phyloP scores from a whole-genome alignment of 306 rosid species.

The Parietaria judaica region DNA sequence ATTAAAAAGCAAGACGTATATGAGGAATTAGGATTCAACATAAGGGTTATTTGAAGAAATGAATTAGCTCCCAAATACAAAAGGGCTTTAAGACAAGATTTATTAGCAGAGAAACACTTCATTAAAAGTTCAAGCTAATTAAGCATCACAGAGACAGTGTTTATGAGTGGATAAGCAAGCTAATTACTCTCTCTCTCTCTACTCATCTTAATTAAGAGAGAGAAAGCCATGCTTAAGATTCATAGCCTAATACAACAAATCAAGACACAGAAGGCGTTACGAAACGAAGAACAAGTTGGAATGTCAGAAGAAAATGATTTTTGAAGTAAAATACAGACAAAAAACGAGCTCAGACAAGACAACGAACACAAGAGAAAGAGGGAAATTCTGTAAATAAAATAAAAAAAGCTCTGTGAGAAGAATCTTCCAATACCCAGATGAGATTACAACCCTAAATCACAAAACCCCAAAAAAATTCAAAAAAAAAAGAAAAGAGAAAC shows the following conservation, averaged over 20 bases:
- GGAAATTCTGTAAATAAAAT: no score
- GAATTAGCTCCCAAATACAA: background rate
- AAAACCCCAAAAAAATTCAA: background rate
- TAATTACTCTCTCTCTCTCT: no score
- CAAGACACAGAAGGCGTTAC: no score
- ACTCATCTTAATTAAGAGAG: background rate
- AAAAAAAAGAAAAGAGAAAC: background rate
- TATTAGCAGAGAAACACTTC: no score
- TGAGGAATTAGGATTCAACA: background rate
- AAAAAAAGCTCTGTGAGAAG: background rate
- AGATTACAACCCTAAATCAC: constrained; percentile 14
- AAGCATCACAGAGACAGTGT: no score
- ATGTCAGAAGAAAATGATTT: no score
- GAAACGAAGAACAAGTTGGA: background rate
- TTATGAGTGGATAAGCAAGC: no score
- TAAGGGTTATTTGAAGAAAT: background rate
- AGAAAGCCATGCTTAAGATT: no score
- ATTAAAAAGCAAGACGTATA: background rate
- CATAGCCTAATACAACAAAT: background rate
- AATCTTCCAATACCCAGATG: no score
- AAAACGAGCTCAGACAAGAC: constrained; percentile 19
- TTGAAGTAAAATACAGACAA: background rate
- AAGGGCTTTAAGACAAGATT: no score
- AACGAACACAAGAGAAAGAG: background rate
- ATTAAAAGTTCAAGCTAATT: no score